Percentiles rank a stretch among this genome's conserved stretches.
These are phyloP conservation scores for Lomentospora prolificans DNA, from an alignment of 2,329 filamentous ascomycete genomes.

Conservation along the genomic window DNA sequence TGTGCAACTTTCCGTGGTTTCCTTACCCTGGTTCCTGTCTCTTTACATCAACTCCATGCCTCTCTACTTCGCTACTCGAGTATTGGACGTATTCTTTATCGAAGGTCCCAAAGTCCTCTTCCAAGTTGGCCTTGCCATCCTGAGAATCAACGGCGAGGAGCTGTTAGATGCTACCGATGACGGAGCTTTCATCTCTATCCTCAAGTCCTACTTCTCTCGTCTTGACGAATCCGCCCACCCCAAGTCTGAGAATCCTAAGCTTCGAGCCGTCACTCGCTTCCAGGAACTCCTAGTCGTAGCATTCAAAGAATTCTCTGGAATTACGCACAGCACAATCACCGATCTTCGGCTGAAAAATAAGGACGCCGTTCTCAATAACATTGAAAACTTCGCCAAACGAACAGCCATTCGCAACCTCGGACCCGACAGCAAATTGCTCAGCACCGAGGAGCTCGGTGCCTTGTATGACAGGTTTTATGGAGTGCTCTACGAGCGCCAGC, in stretches of 20 bases:
- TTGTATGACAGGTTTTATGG: slow-evolving; percentile 93
- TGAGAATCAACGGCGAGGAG: slow-evolving; percentile 94
- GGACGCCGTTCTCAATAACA: slow-evolving; percentile 85
- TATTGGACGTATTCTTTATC: slow-evolving; percentile 95
- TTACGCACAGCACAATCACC: slow-evolving; percentile 85
- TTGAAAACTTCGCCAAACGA: slow-evolving; percentile 93
- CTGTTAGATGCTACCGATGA: slow-evolving; percentile 88
- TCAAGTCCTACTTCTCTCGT: slow-evolving; percentile 89
- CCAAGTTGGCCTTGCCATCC: slow-evolving; percentile 91
- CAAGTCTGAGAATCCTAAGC: slow-evolving; percentile 87
- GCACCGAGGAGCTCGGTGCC: slow-evolving; percentile 73
- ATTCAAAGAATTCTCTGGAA: slow-evolving; percentile 94
- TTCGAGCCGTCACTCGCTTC: slow-evolving; percentile 88
- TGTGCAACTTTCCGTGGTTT: slow-evolving; percentile 94
- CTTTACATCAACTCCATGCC: slow-evolving; percentile 99
- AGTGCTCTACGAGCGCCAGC: slow-evolving; percentile 83
- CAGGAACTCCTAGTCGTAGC: slow-evolving; percentile 98
- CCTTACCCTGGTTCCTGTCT: slow-evolving; percentile 93
- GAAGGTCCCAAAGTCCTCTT: slow-evolving; percentile 97
- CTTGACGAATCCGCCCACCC: slow-evolving; percentile 94
- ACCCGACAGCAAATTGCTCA: slow-evolving; percentile 87
- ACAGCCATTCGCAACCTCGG: slow-evolving; percentile 94
- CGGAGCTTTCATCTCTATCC: slow-evolving; percentile 88
- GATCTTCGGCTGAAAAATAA: slow-evolving; percentile 90
- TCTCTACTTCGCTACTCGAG: slow-evolving; percentile 90